phyloP scores from a whole-genome alignment of 2,329 filamentous ascomycete genomes.

The Gnomoniopsis smithogilvyi region DNA sequence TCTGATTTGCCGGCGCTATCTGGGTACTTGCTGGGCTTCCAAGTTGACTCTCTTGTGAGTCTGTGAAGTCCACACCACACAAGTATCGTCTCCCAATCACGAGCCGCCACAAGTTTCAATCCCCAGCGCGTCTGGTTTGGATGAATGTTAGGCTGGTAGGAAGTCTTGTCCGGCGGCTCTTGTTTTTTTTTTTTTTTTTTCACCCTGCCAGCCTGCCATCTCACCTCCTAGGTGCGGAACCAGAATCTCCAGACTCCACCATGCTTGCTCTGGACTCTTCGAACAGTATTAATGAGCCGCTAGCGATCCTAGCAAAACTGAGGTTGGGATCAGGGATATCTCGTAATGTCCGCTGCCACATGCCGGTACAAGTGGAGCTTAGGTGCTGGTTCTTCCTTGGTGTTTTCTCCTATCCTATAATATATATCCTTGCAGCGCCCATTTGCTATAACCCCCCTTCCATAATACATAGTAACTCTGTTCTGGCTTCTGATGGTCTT shows the following conservation, averaged over 20 bases:
- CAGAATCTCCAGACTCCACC: neutral
- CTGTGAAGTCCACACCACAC: neutral
- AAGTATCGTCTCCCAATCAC: constrained; percentile 22
- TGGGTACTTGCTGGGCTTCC: neutral
- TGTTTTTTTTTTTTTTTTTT: no score
- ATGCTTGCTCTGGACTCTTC: neutral
- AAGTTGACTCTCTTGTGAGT: neutral
- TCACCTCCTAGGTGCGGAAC: neutral
- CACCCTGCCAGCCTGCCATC: neutral
- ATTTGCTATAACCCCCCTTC: neutral
- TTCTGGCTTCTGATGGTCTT: neutral
- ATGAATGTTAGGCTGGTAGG: neutral
- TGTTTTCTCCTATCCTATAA: constrained; percentile 14
- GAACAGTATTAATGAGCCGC: no score
- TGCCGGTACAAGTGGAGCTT: constrained; percentile 3
- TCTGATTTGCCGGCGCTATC: neutral
- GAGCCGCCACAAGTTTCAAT: constrained; percentile 20
- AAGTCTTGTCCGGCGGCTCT: no score
- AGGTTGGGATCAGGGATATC: constrained; percentile 10
- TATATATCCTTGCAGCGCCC: constrained; percentile 8
- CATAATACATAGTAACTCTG: neutral
- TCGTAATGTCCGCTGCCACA: neutral
- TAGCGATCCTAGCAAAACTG: neutral
- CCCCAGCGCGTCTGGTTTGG: neutral
- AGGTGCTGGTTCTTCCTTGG: constrained; percentile 6